A percentile compares a stretch with the other conserved stretches of the same genome.
phyloP scores from a whole-genome alignment of 2,329 filamentous ascomycete species.

The Talaromyces sp. region DNA sequence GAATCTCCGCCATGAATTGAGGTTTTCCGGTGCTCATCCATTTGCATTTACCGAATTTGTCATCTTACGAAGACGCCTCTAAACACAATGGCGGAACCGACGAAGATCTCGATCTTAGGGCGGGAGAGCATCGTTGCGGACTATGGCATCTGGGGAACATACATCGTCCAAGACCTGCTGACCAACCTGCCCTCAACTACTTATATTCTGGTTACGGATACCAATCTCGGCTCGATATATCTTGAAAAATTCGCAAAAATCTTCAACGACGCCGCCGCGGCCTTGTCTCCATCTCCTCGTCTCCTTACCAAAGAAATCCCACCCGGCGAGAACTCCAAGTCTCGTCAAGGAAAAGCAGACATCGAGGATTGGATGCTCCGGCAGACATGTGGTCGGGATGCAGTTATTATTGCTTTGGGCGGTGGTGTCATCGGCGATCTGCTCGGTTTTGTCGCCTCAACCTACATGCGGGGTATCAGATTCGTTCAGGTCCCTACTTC shows the following conservation, averaged over 20 bases:
- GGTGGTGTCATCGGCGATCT: conserved; percentile 97
- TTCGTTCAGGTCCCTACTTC: conserved; percentile 97
- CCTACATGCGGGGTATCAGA: conserved; percentile 95
- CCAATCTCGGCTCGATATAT: conserved; percentile 78
- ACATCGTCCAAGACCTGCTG: conserved; percentile 75
- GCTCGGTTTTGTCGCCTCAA: conserved; percentile 95
- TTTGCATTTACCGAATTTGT: neutral
- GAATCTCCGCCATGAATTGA: conserved; percentile 14
- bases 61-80: neutral
- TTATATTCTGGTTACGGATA: conserved; percentile 95
- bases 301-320: conserved; percentile 82
- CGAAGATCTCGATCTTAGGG: conserved; percentile 74
- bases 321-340: conserved; percentile 90
- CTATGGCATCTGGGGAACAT: conserved; percentile 80
- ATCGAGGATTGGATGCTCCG: conserved; percentile 98
- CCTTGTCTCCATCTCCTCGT: conserved; percentile 51
- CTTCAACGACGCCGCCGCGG: conserved; percentile 52
- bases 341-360: conserved; percentile 84
- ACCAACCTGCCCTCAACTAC: conserved; percentile 74
- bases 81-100: conserved; percentile 40
- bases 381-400: conserved; percentile 83
- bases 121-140: conserved; percentile 88
- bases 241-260: conserved; percentile 67
- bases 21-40: neutral
- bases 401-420: conserved; percentile 87